phyloP scores from a whole-genome alignment of 2,329 filamentous ascomycete species.

The Xylariaceae sp. region DNA sequence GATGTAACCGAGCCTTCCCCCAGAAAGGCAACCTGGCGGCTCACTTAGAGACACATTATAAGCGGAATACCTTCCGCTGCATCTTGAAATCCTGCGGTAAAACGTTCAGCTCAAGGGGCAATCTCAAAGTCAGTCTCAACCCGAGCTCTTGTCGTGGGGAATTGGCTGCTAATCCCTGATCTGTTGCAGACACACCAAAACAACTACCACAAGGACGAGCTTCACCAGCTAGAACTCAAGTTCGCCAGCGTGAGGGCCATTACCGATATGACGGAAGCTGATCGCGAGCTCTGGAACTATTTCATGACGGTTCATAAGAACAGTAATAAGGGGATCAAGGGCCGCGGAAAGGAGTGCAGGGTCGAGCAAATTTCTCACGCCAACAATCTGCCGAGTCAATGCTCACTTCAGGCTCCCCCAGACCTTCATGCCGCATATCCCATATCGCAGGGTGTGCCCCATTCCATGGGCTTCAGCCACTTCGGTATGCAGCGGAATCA shows the following conservation, averaged over 20 bases:
- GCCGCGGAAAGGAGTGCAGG: slow-evolving; percentile 77
- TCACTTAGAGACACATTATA: slow-evolving; percentile 75
- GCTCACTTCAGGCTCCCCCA: slow-evolving; percentile 23
- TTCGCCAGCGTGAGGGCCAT: slow-evolving; percentile 58
- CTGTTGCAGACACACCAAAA: slow-evolving; percentile 62
- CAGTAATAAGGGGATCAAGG: slow-evolving; percentile 97
- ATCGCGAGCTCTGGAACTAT: slow-evolving; percentile 77
- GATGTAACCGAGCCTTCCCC: slow-evolving; percentile 73
- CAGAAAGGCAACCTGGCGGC: slow-evolving; percentile 82
- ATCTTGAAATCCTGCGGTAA: slow-evolving; percentile 79
- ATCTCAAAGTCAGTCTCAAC: slow-evolving; percentile 65
- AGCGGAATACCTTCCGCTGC: slow-evolving; percentile 74
- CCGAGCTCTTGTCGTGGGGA: not conserved
- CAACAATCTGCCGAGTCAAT: slow-evolving; percentile 20
- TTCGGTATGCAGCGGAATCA: slow-evolving; percentile 20
- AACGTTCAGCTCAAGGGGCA: slow-evolving; percentile 83
- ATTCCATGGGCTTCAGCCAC: slow-evolving; percentile 17
- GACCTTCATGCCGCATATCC: slow-evolving; percentile 17
- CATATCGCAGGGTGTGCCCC: slow-evolving; percentile 23
- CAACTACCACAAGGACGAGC: slow-evolving; percentile 77
- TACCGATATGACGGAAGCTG: slow-evolving; percentile 59
- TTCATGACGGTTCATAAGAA: slow-evolving; percentile 91
- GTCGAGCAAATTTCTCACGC: slow-evolving; percentile 39
- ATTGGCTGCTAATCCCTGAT: slow-evolving; percentile 2
- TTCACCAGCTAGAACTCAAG: slow-evolving; percentile 63